Base-by-base conservation (phyloP, 352 stramenopile genomes). In the Phytophthora palmivora region DNA sequence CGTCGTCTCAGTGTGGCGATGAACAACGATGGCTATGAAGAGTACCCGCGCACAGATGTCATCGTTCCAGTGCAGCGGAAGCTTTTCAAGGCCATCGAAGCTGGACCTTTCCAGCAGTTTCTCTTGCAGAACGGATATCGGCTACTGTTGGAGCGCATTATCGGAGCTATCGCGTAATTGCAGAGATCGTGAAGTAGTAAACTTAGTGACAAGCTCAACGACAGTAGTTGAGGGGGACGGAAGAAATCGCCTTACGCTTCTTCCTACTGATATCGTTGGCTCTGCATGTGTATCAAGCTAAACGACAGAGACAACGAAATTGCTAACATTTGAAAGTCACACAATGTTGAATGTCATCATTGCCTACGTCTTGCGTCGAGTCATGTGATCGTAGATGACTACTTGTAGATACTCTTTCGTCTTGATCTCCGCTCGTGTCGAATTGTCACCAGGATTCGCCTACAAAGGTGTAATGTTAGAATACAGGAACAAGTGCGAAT, bases 321-420 rank as follows among this genome's bases (percentile, higher is more conserved):
- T 63, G 21, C 36, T 41, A 28, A 24, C 22, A 41, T 42, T 48
- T 44, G 9, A 44, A 57, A 4, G 22, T 30, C 22, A 7, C 36
- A 22, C 24, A 43, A 21, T 21, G 19, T 46, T n/a, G 26, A 45
- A 50, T 30, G 32, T 34, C 26, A 21, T n/a, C 11, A 10, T 28
- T 39, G 5, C 30, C 76, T 84, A 95, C 9, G 82, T 91, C 56
- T 97, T 97, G 57, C 90, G 75, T 11, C 92, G 72, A 33, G 92
- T 97, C 79, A 96, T 96, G 77, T 98, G 92, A 52, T 98, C 92
- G 51, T 97, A 98, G 49, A 98, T 84, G 36, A 98, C 94, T 6
- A 98, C 91, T 70, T 98, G 95, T 21, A 97, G 61, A 65, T 97
- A 98, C 63, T 98, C 94, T 38, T 87, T 89, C 6, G 89, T 97